Conservation (phyloP, 129 eudicot species). For the Ambrosia trifida region DNA sequence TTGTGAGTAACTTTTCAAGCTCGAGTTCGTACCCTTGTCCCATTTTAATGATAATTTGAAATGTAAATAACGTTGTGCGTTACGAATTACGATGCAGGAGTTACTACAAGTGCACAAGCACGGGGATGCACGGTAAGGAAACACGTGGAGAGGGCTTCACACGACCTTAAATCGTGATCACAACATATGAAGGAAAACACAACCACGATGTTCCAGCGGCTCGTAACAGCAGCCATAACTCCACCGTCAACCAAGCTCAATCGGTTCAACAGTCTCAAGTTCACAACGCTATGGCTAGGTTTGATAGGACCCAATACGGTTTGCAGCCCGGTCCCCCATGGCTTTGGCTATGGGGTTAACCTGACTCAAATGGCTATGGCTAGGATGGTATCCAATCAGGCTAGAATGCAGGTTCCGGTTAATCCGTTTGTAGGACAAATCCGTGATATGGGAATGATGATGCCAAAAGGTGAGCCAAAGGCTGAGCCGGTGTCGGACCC, state of each 20-base stretch:
- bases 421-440: slow-evolving; percentile 45
- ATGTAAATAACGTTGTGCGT: background rate
- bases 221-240: slow-evolving; percentile 56
- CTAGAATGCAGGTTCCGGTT: slow-evolving; percentile 33
- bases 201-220: slow-evolving; percentile 78
- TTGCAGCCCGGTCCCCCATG: slow-evolving; percentile 45
- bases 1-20: background rate
- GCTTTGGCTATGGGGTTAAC: slow-evolving; percentile 51
- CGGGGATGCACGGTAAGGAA: slow-evolving; percentile 74
- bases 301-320: slow-evolving; percentile 44
- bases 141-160: slow-evolving; percentile 82
- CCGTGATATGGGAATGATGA: slow-evolving; percentile 48
- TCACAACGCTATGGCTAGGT: slow-evolving; percentile 43
- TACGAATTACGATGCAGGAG: slow-evolving; percentile 43
- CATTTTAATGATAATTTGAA: background rate
- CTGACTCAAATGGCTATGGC: slow-evolving; percentile 49
- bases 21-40: background rate
- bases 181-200: slow-evolving; percentile 80
- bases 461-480: slow-evolving; percentile 60
- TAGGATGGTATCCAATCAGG: slow-evolving; percentile 41
- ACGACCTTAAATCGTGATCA: slow-evolving; percentile 71
- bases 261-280: slow-evolving; percentile 49
- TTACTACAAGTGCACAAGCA: slow-evolving; percentile 74
- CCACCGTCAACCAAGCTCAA: slow-evolving; percentile 36
- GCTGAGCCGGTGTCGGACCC: slow-evolving; percentile 50